phyloP scores from a whole-genome alignment of 306 rosid genomes.

The Cyclanthera cordifolia region DNA sequence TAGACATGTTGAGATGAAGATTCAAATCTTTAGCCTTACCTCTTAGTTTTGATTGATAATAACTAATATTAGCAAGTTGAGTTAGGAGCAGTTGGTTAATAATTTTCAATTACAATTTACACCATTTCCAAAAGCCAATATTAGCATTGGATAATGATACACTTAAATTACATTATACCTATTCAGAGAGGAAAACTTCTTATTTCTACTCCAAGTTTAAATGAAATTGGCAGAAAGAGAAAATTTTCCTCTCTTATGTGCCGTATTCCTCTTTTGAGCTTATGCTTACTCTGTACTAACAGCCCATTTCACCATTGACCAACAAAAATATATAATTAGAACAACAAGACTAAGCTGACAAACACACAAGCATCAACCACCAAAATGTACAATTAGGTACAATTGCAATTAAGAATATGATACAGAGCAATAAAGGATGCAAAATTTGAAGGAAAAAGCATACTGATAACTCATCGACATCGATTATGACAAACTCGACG shows the following conservation, averaged over 20 bases:
- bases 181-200: not conserved
- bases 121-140: not conserved
- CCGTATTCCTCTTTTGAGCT: not conserved
- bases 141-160: not conserved
- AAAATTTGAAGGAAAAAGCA: not conserved
- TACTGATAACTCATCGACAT: slow-evolving; percentile 76
- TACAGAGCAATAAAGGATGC: not conserved
- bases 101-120: not conserved
- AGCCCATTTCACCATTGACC: not conserved
- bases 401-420: not conserved
- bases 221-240: not conserved
- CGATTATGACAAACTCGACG: slow-evolving; percentile 71
- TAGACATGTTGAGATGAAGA: not conserved
- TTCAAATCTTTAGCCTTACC: not conserved
- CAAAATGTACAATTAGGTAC: not conserved
- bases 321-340: not conserved
- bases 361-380: not conserved
- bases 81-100: not conserved
- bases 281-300: not conserved
- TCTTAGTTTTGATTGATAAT: too few species aligned
- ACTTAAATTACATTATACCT: not conserved
- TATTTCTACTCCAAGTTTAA: not conserved
- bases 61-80: not conserved
- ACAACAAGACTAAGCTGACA: not conserved
- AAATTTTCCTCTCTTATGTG: too few species aligned